These are phyloP conservation scores for Claviceps africana DNA, from an alignment of 2,329 filamentous ascomycete genomes.

Conservation along the genomic window DNA sequence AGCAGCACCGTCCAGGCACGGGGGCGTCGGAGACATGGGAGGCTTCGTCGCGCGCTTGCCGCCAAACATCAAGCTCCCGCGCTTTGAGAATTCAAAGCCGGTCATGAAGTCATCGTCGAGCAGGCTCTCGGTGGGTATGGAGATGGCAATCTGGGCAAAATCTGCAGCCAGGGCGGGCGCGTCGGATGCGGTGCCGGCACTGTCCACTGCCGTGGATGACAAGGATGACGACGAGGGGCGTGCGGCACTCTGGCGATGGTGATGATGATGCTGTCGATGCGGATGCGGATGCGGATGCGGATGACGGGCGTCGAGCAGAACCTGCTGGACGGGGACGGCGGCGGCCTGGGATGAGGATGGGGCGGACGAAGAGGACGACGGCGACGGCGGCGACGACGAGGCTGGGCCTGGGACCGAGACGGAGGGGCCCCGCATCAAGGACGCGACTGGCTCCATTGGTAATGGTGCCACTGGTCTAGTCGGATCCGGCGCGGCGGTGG, in stretches of 20 bases:
- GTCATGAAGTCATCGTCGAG: conserved; percentile 45
- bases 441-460: conserved; percentile 9
- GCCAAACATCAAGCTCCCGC: conserved; percentile 49
- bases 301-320: background rate
- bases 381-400: conserved; percentile 12
- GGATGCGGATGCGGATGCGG: background rate
- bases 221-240: background rate
- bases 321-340: background rate
- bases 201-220: background rate
- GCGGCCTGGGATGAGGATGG: background rate
- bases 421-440: conserved; percentile 14
- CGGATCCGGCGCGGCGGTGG: conserved; percentile 7
- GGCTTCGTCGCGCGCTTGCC: conserved; percentile 22
- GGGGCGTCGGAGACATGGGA: background rate
- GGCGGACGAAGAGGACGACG: background rate
- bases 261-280: background rate
- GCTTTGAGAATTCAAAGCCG: conserved; percentile 45
- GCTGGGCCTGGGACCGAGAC: conserved; percentile 6
- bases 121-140: conserved; percentile 41
- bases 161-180: conserved; percentile 16
- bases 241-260: background rate
- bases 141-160: conserved; percentile 39
- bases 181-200: conserved; percentile 12
- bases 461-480: conserved; percentile 5
- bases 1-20: too few relatives aligned